phyloP scores from a whole-genome alignment of 176 grass and related monocot species.

The Eleusine coracana region DNA sequence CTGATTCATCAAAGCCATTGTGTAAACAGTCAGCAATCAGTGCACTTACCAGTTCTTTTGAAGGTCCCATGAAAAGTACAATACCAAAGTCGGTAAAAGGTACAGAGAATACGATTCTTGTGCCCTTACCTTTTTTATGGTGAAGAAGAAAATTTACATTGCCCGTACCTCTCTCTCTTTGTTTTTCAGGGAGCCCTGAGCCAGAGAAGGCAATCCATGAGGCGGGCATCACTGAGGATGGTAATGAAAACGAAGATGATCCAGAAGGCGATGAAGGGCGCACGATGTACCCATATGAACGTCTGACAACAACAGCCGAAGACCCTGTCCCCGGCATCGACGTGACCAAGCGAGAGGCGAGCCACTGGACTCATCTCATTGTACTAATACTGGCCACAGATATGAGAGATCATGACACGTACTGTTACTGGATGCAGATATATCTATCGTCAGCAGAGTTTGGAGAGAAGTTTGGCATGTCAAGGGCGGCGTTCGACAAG shows the following conservation, averaged over 20 bases:
- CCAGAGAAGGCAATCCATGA: conserved; percentile 53
- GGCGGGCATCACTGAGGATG: conserved; percentile 18
- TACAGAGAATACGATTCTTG: conserved; percentile 31
- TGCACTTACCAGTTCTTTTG: conserved; percentile 67
- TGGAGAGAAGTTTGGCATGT: conserved; percentile 72
- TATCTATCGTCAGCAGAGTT: conserved; percentile 77
- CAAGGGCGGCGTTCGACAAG: conserved; percentile 65
- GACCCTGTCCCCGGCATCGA: conserved; percentile 76
- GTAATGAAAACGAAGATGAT: conserved; percentile 42
- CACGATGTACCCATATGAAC: conserved; percentile 70
- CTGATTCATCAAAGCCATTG: conserved; percentile 44
- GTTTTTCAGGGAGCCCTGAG: conserved; percentile 38
- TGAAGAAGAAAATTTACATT: not conserved
- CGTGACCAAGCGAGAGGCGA: conserved; percentile 81
- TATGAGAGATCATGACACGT: conserved; percentile 22
- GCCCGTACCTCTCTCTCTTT: not conserved
- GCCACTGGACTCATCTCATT: not conserved
- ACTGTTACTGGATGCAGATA: conserved; percentile 43
- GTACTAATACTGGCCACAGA: not conserved
- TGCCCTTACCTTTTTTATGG: not conserved
- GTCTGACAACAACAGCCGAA: conserved; percentile 51
- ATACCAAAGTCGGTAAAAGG: conserved; percentile 89
- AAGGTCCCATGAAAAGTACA: conserved; percentile 54
- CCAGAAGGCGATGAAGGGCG: conserved; percentile 54
- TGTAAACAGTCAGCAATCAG: conserved; percentile 60